Evolutionary conservation across 257 asterid genomes (phyloP), one percentile per base, ranked within the genome.

Genomic region (Petrea volubilis): DNA sequence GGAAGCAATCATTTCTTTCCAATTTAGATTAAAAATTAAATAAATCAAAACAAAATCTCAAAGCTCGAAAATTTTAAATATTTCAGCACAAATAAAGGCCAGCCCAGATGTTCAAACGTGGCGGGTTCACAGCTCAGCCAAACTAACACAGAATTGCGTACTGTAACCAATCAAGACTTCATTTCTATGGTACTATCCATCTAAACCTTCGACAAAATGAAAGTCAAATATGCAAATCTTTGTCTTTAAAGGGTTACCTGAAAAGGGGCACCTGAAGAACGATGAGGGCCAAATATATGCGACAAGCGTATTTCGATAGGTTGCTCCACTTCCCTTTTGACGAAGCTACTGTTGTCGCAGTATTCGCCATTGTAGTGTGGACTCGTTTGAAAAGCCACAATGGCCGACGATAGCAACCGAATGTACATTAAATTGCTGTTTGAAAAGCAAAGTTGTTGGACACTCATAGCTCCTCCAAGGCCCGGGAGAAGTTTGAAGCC

Each of bases 241-340:
- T 18, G 13, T 3, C 3, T 13, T 20, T 1, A 47, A 60, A 20
- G 9, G 47, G 69, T 38, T 65, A 88, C 95, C 91, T 88, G 87
- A 88, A 88, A 62, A 88, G 89, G 5, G 95, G 95, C 25, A 88
- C 70, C 79, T 88, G 95, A 20, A 88, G 76, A 66, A 83, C 15
- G 70, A 88, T 74, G 25, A 85, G 74, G 15, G 85, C 33, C 70
- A 85, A 82, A 67, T 56, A 85, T 6, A 83, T 59, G 64, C 86
- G 83, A 79, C 80, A 63, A 14, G 95, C 86, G 60, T 88, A 77
- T 17, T 53, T 79, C 3, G 88, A 72, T 43, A 85, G 77, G 57
- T 80, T 70, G 74, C 85, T 74, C 91, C 91, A 88, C 73, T 59
- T 78, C 59, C 84, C 81, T 56, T 69, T 80, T 2, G 83, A 49